Percentiles rank a stretch among this genome's conserved stretches.
Evolutionary conservation across 106 monocot genomes (phyloP).

Genomic region (Iris macrosiphon): DNA sequence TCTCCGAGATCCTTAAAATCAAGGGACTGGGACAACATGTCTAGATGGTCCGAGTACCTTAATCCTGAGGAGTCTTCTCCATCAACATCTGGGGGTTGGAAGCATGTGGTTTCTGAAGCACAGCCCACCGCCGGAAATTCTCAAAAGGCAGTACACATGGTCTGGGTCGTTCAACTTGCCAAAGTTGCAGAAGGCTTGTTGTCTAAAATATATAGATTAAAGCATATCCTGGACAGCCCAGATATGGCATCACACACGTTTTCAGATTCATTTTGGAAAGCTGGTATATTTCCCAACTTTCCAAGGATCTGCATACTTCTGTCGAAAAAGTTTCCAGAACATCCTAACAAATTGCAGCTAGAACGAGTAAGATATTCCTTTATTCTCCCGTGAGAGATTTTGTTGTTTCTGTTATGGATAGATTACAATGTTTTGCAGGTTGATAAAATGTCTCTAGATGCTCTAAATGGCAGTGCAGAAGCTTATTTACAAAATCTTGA

Average conservation of each 20-base stretch:
- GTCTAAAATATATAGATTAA: slow-evolving; percentile 77
- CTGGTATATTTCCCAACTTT: slow-evolving; percentile 73
- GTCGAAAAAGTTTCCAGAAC: slow-evolving; percentile 93
- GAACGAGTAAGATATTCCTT: slow-evolving; percentile 52
- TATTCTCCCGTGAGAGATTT: neutral
- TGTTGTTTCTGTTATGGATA: slow-evolving; percentile 2
- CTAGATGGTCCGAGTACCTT: slow-evolving; percentile 81
- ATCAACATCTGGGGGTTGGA: slow-evolving; percentile 43
- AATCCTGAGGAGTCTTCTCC: slow-evolving; percentile 39
- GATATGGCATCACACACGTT: slow-evolving; percentile 61
- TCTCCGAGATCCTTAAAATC: slow-evolving; percentile 48
- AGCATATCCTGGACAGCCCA: slow-evolving; percentile 55
- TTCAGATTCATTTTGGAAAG: slow-evolving; percentile 88
- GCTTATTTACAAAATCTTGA: slow-evolving; percentile 81
- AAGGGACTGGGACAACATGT: slow-evolving; percentile 52
- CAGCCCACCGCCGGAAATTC: slow-evolving; percentile 23
- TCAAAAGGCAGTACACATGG: slow-evolving; percentile 61
- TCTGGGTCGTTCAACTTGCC: slow-evolving; percentile 72
- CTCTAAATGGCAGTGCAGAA: slow-evolving; percentile 77
- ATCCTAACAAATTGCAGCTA: slow-evolving; percentile 88
- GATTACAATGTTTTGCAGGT: slow-evolving; percentile 36
- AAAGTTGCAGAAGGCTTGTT: slow-evolving; percentile 81
- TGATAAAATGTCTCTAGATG: slow-evolving; percentile 84
- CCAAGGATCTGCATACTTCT: slow-evolving; percentile 69
- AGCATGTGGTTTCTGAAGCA: slow-evolving; percentile 26